Conservation (phyloP, 345 rosid genomes). For the Gossypium herbaceum region DNA sequence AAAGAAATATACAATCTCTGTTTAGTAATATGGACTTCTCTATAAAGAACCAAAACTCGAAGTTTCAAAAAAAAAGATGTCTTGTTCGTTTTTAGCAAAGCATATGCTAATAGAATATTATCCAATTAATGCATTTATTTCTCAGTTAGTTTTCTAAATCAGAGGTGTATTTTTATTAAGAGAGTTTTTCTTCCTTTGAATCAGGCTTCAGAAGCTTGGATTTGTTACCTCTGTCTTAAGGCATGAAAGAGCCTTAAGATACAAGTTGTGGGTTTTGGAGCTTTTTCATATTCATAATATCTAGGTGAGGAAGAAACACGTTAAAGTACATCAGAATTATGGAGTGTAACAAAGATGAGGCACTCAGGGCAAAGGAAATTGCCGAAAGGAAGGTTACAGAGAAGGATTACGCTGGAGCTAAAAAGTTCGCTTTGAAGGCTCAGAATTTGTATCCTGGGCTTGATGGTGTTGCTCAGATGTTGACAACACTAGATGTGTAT, state of each 20-base stretch:
- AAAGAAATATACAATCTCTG: background rate
- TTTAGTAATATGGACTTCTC: background rate
- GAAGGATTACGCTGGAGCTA: slow-evolving; percentile 68
- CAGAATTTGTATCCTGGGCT: slow-evolving; percentile 67
- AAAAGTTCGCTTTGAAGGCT: slow-evolving; percentile 71
- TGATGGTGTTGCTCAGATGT: slow-evolving; percentile 60
- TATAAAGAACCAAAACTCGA: background rate
- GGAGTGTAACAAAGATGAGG: slow-evolving; percentile 96
- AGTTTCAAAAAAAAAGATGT: background rate
- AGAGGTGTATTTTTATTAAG: background rate
- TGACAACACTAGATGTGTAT: slow-evolving; percentile 58
- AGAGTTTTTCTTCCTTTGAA: slow-evolving; percentile 10
- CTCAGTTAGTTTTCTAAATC: background rate
- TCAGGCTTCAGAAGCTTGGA: slow-evolving; percentile 23
- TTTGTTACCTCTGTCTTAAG: background rate
- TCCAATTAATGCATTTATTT: slow-evolving; percentile 6
- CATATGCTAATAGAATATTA: background rate
- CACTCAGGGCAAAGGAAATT: slow-evolving; percentile 75
- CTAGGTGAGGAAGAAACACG: slow-evolving; percentile 13
- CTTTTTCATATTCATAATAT: slow-evolving; percentile 9
- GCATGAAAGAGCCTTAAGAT: slow-evolving; percentile 15
- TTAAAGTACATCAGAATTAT: slow-evolving; percentile 26
- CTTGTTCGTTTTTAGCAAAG: background rate
- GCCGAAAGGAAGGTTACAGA: slow-evolving; percentile 74
- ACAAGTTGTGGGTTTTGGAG: background rate